Conservation (phyloP, 2,329 filamentous ascomycete species). For the Neonectria coccinea region DNA sequence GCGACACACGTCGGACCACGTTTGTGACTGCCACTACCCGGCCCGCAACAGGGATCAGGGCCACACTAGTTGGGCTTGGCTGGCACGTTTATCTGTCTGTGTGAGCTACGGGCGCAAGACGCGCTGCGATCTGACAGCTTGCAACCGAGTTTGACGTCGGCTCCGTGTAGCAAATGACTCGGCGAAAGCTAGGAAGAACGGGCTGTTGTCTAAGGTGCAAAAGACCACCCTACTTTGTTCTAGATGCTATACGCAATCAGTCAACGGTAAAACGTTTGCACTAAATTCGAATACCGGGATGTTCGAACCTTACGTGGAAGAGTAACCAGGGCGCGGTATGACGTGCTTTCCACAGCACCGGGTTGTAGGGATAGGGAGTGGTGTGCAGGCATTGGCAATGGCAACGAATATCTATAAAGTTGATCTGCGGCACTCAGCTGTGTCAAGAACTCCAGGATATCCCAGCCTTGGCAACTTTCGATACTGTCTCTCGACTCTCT, state of each 20-base stretch:
- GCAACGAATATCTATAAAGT: constrained; percentile 33
- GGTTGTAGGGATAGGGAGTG: constrained; percentile 13
- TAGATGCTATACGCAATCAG: constrained; percentile 20
- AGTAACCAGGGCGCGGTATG: constrained; percentile 18
- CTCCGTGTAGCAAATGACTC: constrained; percentile 12
- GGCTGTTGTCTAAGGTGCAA: background rate
- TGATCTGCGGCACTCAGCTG: constrained; percentile 23
- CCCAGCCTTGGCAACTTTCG: constrained; percentile 1
- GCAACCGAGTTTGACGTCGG: constrained; percentile 2
- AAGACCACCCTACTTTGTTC: constrained; percentile 7
- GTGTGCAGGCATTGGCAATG: background rate
- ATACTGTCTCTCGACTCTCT: background rate
- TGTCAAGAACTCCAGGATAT: constrained; percentile 12
- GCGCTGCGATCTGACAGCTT: constrained; percentile 2
- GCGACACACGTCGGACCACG: constrained; percentile 21
- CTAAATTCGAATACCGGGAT: constrained; percentile 15
- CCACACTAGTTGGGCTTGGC: background rate
- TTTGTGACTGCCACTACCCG: constrained; percentile 11
- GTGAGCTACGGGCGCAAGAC: constrained; percentile 9
- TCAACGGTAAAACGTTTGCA: constrained; percentile 19
- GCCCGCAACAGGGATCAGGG: constrained; percentile 17
- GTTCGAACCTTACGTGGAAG: constrained; percentile 14
- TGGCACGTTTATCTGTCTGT: background rate
- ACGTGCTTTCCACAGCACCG: constrained; percentile 17
- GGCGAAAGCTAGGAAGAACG: constrained; percentile 1